Conservation (phyloP, 106 monocot species). For the Dendrobium catenatum region DNA sequence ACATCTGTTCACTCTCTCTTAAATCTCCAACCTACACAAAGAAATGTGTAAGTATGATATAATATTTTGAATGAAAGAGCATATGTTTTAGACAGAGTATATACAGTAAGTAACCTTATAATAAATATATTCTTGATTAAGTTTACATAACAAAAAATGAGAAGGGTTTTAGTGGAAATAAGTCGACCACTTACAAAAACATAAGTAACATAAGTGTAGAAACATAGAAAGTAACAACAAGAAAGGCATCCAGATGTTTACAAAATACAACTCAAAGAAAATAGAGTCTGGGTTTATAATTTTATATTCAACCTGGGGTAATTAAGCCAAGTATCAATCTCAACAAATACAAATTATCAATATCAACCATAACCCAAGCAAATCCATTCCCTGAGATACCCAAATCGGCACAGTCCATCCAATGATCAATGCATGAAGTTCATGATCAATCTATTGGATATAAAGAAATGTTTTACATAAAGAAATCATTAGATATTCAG, state of each 20-base stretch:
- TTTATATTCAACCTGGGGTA: neutral
- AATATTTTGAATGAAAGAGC: neutral
- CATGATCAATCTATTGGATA: neutral
- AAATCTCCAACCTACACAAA: slow-evolving; percentile 53
- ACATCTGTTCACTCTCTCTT: slow-evolving; percentile 37
- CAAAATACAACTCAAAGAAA: neutral
- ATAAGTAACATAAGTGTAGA: neutral
- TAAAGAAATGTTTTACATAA: neutral
- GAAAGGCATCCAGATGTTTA: neutral
- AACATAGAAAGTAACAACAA: neutral
- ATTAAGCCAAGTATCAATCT: neutral
- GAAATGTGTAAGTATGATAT: neutral
- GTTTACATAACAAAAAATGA: neutral
- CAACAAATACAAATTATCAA: neutral
- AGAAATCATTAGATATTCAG: no score
- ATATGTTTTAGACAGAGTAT: neutral
- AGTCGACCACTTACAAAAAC: neutral
- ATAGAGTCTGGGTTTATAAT: neutral
- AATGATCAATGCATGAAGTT: neutral
- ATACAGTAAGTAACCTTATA: neutral
- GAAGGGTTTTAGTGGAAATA: neutral
- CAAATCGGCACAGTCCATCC: neutral
- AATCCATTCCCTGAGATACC: neutral
- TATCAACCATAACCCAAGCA: neutral
- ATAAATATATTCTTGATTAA: neutral